Evolutionary conservation across 2,329 filamentous ascomycete genomes (phyloP).

Genomic region (Helminthosporium solani): DNA sequence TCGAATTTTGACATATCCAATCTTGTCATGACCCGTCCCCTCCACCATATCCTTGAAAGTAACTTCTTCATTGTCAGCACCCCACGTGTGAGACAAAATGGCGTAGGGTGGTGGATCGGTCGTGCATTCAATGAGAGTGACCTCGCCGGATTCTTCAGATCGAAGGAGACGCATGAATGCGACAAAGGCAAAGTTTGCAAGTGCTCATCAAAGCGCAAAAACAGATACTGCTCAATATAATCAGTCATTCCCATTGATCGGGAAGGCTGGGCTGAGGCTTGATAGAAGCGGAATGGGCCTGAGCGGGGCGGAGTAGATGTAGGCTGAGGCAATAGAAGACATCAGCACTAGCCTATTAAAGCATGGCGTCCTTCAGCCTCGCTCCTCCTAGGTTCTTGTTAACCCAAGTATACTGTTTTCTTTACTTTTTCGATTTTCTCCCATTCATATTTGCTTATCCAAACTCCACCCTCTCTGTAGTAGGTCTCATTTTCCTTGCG

Average conservation of each 20-base stretch:
- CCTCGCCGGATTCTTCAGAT: background rate
- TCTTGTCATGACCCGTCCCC: background rate
- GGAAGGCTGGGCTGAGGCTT: too few relatives aligned
- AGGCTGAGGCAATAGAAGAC: too few relatives aligned
- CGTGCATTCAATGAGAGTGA: background rate
- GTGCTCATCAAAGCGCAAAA: too few relatives aligned
- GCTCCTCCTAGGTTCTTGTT: background rate
- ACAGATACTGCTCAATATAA: too few relatives aligned
- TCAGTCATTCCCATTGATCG: too few relatives aligned
- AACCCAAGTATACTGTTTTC: background rate
- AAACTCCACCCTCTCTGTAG: background rate
- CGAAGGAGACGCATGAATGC: background rate
- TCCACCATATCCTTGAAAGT: constrained; percentile 2
- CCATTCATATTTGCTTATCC: background rate
- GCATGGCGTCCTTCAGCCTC: background rate
- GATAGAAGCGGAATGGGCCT: too few relatives aligned
- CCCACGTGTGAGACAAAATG: constrained; percentile 3
- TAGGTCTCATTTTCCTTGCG: background rate
- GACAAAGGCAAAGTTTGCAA: background rate
- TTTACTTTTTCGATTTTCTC: background rate
- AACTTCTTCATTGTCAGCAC: constrained; percentile 2
- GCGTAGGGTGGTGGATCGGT: constrained; percentile 1
- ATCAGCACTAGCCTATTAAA: background rate
- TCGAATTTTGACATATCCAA: background rate
- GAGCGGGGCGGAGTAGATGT: too few relatives aligned